phyloP scores from a whole-genome alignment of 306 rosid species.

The Vicia sativa region DNA sequence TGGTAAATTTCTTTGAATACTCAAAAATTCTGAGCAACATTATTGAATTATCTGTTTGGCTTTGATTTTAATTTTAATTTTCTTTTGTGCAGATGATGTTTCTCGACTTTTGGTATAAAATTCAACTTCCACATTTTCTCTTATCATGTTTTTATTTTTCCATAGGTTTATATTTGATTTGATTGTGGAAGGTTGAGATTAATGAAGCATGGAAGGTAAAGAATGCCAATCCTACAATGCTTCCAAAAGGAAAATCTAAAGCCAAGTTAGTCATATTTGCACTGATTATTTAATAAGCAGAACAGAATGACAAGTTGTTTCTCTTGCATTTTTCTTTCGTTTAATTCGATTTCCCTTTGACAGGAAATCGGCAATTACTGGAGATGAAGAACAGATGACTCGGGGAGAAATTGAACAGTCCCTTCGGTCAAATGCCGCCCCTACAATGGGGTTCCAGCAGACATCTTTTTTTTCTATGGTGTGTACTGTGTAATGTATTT shows the following conservation, averaged over 20 bases:
- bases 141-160: not conserved
- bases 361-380: constrained; percentile 72
- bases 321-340: not conserved
- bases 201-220: constrained; percentile 83
- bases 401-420: constrained; percentile 56
- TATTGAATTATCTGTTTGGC: constrained; percentile 18
- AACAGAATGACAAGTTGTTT: constrained; percentile 11
- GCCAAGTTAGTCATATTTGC: constrained; percentile 63
- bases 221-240: constrained; percentile 60
- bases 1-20: constrained; percentile 44
- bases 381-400: constrained; percentile 51
- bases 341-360: constrained; percentile 13
- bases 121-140: not conserved
- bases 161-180: not conserved
- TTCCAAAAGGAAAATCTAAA: constrained; percentile 72
- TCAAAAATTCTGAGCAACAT: not conserved
- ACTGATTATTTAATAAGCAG: constrained; percentile 12
- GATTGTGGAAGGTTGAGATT: constrained; percentile 61
- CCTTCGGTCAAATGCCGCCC: constrained; percentile 41
- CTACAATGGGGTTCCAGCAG: constrained; percentile 55
- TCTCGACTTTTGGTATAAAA: constrained; percentile 71
- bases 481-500: constrained; percentile 12
- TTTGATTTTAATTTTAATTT: constrained; percentile 24
- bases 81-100: constrained; percentile 70
- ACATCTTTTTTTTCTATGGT: constrained; percentile 71